Base-by-base conservation (phyloP, 108 stramenopile species). In the Pseudonitzschia multistriata region DNA sequence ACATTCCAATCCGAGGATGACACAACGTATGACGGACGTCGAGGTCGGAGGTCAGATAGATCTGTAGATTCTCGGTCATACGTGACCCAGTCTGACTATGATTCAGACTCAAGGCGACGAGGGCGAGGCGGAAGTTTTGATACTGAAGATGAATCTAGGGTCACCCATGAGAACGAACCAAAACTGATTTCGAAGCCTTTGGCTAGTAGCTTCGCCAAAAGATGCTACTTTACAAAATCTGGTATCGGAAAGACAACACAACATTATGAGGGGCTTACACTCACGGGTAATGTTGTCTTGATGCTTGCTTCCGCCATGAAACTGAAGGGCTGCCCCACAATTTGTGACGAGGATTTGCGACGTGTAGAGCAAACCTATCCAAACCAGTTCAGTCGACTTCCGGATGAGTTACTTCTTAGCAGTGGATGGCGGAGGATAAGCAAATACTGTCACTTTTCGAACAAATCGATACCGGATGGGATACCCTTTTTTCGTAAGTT, bases 281-380 rank as follows among this genome's bases (percentile, higher is more conserved):
- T 93, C 17, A 90, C 88, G 0, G 92, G 92, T 25, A 91, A 93
- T 73, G 89, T 89, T 5, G 88, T 93, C 5, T 71, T 93, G 59
- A 94, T 90, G 89, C 66, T 94, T 68, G 85, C 93, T 1, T 64
- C 83, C 28, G 89, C 93, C 42, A 94, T 94, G 93, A 94, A 94
- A 61, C 74, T 94, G 5, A 90, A 90, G 72, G 93, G 93, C 33
- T 94, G 93, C 73, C 93, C 93, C 5, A 94, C 93, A 48, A 94
- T 94, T 81, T 94, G 93, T 66, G 93, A 94, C 71, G 93, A 94
- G 71, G 93, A 94, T 75, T 79, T 94, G 76, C 65, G 93, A 11
- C 74, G 93, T 17, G 90, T 94, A 17, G 93, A 94, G 63, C 88
- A 89, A 65, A 89, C 88, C 1, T 91, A 88, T 82, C 89, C 89